Percentiles rank a stretch among this genome's conserved stretches.
Conservation (phyloP, 192 early-diverging fungal species). For the Chytriomyces confervae region DNA sequence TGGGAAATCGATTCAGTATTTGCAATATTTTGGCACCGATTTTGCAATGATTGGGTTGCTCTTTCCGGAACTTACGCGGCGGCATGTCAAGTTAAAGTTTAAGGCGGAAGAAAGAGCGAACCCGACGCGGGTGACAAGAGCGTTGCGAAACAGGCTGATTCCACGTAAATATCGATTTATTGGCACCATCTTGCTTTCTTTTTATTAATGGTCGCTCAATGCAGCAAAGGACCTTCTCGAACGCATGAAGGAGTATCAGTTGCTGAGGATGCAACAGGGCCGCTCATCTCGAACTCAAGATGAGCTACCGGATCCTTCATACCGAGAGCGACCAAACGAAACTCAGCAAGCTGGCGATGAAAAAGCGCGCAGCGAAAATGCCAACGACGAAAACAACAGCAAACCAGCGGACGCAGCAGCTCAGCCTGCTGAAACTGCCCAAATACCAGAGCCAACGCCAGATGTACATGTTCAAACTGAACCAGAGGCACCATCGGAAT, state of each 20-base stretch:
- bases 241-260: background rate
- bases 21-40: conserved; percentile 30
- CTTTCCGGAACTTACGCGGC: conserved; percentile 13
- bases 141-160: conserved; percentile 1
- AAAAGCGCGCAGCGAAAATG: background rate
- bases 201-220: background rate
- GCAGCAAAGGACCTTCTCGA: conserved; percentile 2
- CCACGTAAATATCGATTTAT: conserved; percentile 17
- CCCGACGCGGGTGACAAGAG: background rate
- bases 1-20: background rate
- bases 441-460: background rate
- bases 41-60: conserved; percentile 20
- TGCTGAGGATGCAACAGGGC: background rate
- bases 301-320: background rate
- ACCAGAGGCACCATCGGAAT: background rate
- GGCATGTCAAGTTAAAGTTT: conserved; percentile 31
- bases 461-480: background rate
- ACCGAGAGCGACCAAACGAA: background rate
- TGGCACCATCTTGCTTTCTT: background rate
- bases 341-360: background rate
- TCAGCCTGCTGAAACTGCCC: background rate
- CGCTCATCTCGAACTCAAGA: background rate
- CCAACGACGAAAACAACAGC: background rate
- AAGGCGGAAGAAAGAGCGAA: conserved; percentile 16
- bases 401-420: background rate